Evolutionary conservation across 2,329 filamentous ascomycete genomes (phyloP).

Genomic region (Juglanconis oblonga): DNA sequence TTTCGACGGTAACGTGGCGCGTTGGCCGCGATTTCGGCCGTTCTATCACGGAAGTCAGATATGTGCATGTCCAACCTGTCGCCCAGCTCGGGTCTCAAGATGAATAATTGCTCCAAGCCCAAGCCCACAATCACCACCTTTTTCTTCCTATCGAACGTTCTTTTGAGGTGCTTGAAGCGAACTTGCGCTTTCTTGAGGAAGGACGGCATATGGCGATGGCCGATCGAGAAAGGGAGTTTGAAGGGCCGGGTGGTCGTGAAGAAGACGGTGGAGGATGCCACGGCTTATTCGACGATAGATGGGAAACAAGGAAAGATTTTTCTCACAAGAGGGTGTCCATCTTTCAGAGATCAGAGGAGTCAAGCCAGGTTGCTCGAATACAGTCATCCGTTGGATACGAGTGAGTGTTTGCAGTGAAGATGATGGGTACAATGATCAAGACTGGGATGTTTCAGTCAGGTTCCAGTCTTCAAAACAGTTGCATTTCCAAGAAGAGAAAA

Average conservation of each 20-base stretch:
- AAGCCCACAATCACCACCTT: background rate
- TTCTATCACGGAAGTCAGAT: slow-evolving; percentile 51
- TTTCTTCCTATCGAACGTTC: background rate
- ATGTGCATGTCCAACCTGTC: slow-evolving; percentile 17
- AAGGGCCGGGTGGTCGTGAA: background rate
- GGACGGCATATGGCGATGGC: background rate
- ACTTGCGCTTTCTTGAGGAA: background rate
- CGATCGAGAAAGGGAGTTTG: background rate
- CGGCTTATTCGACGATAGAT: background rate
- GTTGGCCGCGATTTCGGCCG: slow-evolving; percentile 87
- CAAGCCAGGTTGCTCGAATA: background rate
- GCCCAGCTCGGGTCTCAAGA: slow-evolving; percentile 15
- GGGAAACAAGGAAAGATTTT: background rate
- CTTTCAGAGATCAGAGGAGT: background rate
- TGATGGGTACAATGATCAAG: background rate
- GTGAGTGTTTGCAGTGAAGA: background rate
- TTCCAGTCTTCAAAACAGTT: background rate
- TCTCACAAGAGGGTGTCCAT: slow-evolving; percentile 33
- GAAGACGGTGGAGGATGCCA: background rate
- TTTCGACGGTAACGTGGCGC: slow-evolving; percentile 86
- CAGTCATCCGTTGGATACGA: background rate
- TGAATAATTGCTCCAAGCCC: background rate
- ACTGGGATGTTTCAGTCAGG: background rate
- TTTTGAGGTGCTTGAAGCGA: background rate
- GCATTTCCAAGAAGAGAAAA: background rate